Evolutionary conservation across 1,284 basidiomycete genomes (phyloP).

Genomic region (Leucoagaricus sp.): DNA sequence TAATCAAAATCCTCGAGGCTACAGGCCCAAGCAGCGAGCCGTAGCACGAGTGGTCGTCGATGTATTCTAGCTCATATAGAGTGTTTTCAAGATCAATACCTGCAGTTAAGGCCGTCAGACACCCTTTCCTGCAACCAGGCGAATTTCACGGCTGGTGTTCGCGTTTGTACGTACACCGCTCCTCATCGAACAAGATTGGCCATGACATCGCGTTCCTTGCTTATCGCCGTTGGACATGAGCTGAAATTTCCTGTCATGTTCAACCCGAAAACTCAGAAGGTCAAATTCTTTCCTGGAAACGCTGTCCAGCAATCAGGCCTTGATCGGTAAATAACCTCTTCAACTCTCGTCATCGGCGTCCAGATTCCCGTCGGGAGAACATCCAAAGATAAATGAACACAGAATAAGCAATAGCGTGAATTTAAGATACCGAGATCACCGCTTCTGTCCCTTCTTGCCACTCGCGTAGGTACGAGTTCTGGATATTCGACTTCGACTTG

Average conservation of each 20-base stretch:
- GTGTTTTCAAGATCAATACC: background rate
- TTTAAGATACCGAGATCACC: slow-evolving; percentile 2
- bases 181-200: too few species aligned
- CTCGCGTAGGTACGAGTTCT: too few species aligned
- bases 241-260: too few species aligned
- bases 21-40: background rate
- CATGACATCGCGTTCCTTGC: too few species aligned
- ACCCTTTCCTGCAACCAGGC: background rate
- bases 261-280: too few species aligned
- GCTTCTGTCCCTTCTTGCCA: background rate
- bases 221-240: too few species aligned
- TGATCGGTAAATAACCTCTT: slow-evolving; percentile 3
- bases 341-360: slow-evolving; percentile 1
- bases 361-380: slow-evolving; percentile 10
- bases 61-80: background rate
- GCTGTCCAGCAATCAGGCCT: background rate
- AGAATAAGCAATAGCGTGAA: background rate
- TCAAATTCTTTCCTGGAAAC: too few species aligned
- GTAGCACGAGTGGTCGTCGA: background rate
- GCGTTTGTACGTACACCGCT: background rate
- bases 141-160: background rate
- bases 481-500: too few species aligned
- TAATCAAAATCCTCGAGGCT: background rate
- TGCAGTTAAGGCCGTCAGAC: background rate
- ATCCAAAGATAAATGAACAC: background rate